A percentile compares a stretch with the other conserved stretches of the same genome.
Conservation (phyloP, 2,329 filamentous ascomycete species). For the Exserohilum turcica region DNA sequence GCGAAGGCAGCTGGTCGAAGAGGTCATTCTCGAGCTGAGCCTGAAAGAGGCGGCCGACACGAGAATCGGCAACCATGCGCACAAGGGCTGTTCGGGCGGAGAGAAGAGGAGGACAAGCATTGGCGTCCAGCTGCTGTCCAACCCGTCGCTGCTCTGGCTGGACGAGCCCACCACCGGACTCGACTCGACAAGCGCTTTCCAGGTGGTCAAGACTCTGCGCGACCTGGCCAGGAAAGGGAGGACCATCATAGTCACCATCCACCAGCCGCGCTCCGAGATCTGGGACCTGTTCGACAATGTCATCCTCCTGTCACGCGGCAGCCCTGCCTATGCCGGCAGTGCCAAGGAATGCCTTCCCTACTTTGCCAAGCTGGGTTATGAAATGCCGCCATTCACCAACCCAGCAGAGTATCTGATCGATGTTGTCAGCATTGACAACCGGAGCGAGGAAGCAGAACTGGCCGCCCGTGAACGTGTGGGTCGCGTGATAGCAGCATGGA, state of each 20-base stretch:
- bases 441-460: constrained; percentile 68
- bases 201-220: constrained; percentile 73
- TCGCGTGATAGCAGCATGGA: constrained; percentile 67
- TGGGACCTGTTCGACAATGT: constrained; percentile 78
- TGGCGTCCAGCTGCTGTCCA: constrained; percentile 77
- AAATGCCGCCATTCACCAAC: constrained; percentile 73
- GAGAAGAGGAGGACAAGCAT: constrained; percentile 79
- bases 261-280: constrained; percentile 79
- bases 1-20: constrained; percentile 69
- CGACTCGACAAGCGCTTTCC: constrained; percentile 77
- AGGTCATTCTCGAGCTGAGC: constrained; percentile 75
- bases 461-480: constrained; percentile 65
- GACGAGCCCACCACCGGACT: constrained; percentile 81
- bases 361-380: constrained; percentile 65
- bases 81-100: constrained; percentile 78
- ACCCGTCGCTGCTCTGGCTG: constrained; percentile 76
- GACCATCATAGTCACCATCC: constrained; percentile 75
- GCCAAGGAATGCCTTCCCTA: constrained; percentile 64
- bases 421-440: constrained; percentile 73
- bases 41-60: constrained; percentile 79
- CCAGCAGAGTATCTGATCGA: constrained; percentile 79
- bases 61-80: constrained; percentile 70
- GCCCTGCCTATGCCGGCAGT: constrained; percentile 69
- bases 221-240: constrained; percentile 69
- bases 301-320: constrained; percentile 69